Conservation (phyloP, 1,284 basidiomycete species). For the Coniferiporia weirii region DNA sequence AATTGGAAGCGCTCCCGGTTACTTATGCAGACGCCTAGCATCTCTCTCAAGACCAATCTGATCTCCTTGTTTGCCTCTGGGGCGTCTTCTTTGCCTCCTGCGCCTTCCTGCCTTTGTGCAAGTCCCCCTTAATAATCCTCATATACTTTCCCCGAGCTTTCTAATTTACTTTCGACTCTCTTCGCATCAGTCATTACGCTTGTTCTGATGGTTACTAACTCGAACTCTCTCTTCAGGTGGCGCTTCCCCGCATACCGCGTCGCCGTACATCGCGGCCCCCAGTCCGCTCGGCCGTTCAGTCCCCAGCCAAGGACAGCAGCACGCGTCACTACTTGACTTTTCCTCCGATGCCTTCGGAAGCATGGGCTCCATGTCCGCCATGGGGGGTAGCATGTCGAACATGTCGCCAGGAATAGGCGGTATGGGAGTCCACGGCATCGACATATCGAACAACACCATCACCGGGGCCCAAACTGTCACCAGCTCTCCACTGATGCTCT, state of each 20-base stretch:
- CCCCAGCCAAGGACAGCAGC: neutral
- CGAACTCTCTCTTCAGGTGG: neutral
- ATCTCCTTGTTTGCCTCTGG: too few relatives aligned
- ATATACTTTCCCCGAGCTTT: too few relatives aligned
- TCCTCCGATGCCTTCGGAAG: slow-evolving; percentile 3
- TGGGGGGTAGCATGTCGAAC: neutral
- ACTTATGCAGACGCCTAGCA: neutral
- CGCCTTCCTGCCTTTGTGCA: too few relatives aligned
- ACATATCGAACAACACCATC: neutral
- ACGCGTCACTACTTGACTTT: neutral
- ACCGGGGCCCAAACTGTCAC: neutral
- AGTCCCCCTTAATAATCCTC: too few relatives aligned
- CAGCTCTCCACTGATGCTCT: slow-evolving; percentile 9
- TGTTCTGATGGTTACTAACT: neutral
- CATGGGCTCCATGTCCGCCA: neutral
- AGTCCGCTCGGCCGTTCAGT: neutral
- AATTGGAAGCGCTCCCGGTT: neutral
- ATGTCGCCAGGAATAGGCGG: neutral
- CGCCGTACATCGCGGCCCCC: slow-evolving; percentile 1
- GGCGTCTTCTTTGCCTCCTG: too few relatives aligned
- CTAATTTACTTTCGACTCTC: too few relatives aligned
- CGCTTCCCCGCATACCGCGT: neutral
- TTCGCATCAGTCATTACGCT: too few relatives aligned
- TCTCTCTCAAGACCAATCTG: neutral
- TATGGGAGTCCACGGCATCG: neutral